These are phyloP conservation scores for Populus hybrid DNA, from an alignment of 441 rosid genomes.

Conservation along the genomic window DNA sequence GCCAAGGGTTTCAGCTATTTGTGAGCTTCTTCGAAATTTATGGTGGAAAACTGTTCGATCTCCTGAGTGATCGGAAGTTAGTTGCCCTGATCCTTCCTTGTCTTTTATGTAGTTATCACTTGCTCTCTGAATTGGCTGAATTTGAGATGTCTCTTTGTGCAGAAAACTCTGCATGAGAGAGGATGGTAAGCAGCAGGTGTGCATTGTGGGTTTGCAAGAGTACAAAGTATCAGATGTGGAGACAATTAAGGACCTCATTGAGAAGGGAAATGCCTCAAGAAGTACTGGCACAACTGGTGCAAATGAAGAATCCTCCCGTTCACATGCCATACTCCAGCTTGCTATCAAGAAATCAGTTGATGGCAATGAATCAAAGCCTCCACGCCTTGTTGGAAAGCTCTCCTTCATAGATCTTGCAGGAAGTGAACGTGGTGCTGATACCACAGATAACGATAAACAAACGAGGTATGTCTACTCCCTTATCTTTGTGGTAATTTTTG, in stretches of 20 bases:
- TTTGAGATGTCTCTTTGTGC: slow-evolving; percentile 24
- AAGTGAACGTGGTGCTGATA: slow-evolving; percentile 99
- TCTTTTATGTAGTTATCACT: slow-evolving; percentile 11
- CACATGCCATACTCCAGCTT: slow-evolving; percentile 99
- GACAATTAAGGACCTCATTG: slow-evolving; percentile 83
- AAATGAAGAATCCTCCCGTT: slow-evolving; percentile 98
- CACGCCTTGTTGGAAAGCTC: slow-evolving; percentile 90
- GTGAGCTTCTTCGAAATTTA: slow-evolving; percentile 98
- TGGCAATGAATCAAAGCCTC: slow-evolving; percentile 74
- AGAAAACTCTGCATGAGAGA: slow-evolving; percentile 99
- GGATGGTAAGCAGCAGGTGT: slow-evolving; percentile 98
- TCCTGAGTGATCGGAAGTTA: slow-evolving; percentile 90
- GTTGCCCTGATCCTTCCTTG: slow-evolving; percentile 25
- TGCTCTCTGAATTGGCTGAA: slow-evolving; percentile 20
- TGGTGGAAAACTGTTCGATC: slow-evolving; percentile 93
- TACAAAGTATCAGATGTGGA: slow-evolving; percentile 88
- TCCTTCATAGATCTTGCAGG: slow-evolving; percentile 99
- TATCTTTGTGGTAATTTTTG: neutral
- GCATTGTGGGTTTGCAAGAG: slow-evolving; percentile 98
- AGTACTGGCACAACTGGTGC: slow-evolving; percentile 98
- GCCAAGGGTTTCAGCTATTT: slow-evolving; percentile 84
- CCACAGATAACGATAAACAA: slow-evolving; percentile 95
- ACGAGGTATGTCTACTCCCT: slow-evolving; percentile 57
- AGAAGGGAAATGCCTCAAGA: slow-evolving; percentile 83
- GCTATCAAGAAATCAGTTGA: slow-evolving; percentile 80